Evolutionary conservation across 768 basidiomycete species (phyloP), one percentile per base, ranked within the genome.

Genomic region (Xerocomellus chrysenteron): DNA sequence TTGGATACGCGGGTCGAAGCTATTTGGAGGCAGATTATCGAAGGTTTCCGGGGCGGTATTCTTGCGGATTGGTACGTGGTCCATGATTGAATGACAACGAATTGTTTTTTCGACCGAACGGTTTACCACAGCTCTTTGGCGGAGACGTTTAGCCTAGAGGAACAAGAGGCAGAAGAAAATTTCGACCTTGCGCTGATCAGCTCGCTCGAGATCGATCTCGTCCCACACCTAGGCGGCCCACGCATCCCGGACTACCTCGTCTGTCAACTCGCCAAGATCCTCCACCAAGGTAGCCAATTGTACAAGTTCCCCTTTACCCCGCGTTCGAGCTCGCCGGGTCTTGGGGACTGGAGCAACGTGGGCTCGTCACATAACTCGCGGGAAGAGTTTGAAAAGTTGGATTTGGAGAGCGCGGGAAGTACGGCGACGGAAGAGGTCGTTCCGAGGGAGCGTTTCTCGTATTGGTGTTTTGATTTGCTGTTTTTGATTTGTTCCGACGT

Each of bases 391-490:
- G 73, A 76, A 52, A 74, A 71, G 42, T 58, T 80, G 47, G 75
- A 77, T 37, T 58, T 72, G 49, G 74, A 75, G 51, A 71, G 30
- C 68, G 60, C 79, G 35, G 90, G 89, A 13, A 86, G 81, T 35
- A 92, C 91, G 3, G 81, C 81, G 39, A 70, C 74, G 11, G 82
- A 82, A 0, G 66, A 73, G 14, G 68, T 83, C 24, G 74, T 88
- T 30, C 87, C 88, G 2, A 76, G 93, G 39, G 94, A 95, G 68
- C 80, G 92, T 9, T 95, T 95, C 68, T 87, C 90, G 8, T 94
- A 92, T 74, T 95, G 93, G 93, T 94, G 90, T 66, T 87, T 95
- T 54, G 93, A 96, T 64, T 74, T 94, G 12, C 68, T 96, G 35
- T 94, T 95, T 70, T 67, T 89, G 60, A 78, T 94, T 32, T 94